These are phyloP conservation scores for Kalmusia sp. DNA, from an alignment of 2,329 filamentous ascomycete genomes.

Conservation along the genomic window DNA sequence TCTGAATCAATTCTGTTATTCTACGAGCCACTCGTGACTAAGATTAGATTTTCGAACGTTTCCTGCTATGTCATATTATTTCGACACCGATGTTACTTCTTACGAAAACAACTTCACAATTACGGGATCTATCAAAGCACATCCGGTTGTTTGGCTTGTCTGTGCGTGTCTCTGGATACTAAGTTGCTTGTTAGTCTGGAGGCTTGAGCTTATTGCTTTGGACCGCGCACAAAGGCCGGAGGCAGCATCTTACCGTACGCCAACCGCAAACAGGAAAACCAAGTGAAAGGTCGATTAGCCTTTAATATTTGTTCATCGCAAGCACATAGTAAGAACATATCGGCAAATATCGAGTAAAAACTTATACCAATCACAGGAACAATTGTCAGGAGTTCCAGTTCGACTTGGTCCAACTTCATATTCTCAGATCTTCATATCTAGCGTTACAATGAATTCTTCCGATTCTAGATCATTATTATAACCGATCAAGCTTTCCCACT, in stretches of 20 bases:
- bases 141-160: background rate
- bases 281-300: no score
- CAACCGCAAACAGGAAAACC: background rate
- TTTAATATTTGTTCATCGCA: no score
- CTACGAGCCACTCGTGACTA: no score
- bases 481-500: background rate
- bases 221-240: background rate
- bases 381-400: no score
- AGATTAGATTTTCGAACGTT: background rate
- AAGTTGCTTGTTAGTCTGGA: background rate
- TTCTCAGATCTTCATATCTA: no score
- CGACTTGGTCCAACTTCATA: no score
- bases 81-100: background rate
- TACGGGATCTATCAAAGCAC: constrained; percentile 1
- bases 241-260: background rate
- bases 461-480: background rate
- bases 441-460: no score
- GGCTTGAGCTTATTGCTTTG: background rate
- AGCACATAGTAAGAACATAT: no score
- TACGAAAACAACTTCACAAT: background rate
- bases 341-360: no score
- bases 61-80: background rate
- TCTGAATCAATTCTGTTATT: no score
- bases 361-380: no score
- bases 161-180: background rate